Conservation (phyloP, 306 rosid genomes). For the Trifolium repens region DNA sequence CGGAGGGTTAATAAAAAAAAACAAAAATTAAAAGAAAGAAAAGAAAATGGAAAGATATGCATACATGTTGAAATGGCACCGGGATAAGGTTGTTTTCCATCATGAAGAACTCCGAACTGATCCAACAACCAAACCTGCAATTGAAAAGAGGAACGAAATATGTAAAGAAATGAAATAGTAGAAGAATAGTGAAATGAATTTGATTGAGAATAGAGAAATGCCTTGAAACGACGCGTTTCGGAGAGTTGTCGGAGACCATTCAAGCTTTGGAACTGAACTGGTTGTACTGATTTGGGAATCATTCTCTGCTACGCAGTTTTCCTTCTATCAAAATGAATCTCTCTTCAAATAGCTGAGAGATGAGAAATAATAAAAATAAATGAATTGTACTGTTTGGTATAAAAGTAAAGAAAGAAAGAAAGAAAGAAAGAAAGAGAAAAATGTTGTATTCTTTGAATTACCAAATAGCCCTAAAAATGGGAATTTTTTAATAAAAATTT, state of each 20-base stretch:
- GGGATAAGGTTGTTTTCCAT: constrained; percentile 93
- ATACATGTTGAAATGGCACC: constrained; percentile 78
- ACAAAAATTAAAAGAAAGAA: too few relatives aligned
- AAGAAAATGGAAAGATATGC: not conserved
- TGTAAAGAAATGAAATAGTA: not conserved
- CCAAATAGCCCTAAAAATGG: too few relatives aligned
- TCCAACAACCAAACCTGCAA: constrained; percentile 89
- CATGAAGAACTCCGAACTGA: constrained; percentile 97
- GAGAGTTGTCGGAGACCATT: constrained; percentile 75
- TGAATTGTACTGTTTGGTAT: too few relatives aligned
- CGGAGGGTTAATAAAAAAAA: too few relatives aligned
- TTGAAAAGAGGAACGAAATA: not conserved
- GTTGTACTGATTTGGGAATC: constrained; percentile 55
- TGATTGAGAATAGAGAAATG: constrained; percentile 10
- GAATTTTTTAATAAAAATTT: too few relatives aligned
- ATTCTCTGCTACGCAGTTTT: constrained; percentile 31
- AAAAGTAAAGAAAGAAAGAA: too few relatives aligned
- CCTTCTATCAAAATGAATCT: too few relatives aligned
- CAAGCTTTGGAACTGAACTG: constrained; percentile 62
- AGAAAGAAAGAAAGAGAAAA: too few relatives aligned
- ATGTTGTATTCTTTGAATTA: too few relatives aligned
- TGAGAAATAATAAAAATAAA: too few relatives aligned
- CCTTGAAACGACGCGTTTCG: constrained; percentile 76
- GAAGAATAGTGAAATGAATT: not conserved
- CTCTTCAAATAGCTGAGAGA: too few relatives aligned